Evolutionary conservation across 2,329 filamentous ascomycete genomes (phyloP).

Genomic region (Diaporthe citriasiana): DNA sequence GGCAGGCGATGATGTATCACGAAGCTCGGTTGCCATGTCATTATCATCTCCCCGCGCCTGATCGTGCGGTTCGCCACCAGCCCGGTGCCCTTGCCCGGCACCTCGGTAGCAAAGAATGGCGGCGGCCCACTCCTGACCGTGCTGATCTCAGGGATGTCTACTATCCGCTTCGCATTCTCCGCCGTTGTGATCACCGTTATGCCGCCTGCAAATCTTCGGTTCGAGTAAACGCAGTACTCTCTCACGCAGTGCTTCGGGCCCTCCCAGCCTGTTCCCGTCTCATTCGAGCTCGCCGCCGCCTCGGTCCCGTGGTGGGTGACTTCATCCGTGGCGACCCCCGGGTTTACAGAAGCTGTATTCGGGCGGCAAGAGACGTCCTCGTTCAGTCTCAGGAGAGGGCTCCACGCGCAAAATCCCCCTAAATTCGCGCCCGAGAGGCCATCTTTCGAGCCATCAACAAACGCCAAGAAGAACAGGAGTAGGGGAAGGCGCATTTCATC

Average conservation of each 20-base stretch:
- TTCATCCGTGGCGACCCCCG: background rate
- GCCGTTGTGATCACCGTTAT: conserved; percentile 44
- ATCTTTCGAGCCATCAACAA: conserved; percentile 6
- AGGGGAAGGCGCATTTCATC: conserved; percentile 16
- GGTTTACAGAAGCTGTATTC: background rate
- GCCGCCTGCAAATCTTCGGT: conserved; percentile 41
- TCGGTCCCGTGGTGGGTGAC: background rate
- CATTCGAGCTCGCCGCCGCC: conserved; percentile 9
- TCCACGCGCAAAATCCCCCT: background rate
- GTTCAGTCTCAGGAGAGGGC: background rate
- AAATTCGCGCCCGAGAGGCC: background rate
- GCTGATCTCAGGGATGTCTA: conserved; percentile 32
- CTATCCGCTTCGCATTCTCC: conserved; percentile 38
- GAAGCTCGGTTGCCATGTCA: conserved; percentile 45
- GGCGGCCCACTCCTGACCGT: conserved; percentile 4
- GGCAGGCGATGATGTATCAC: conserved; percentile 46
- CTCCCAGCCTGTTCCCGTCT: conserved; percentile 34
- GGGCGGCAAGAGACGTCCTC: background rate
- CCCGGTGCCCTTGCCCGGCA: conserved; percentile 46
- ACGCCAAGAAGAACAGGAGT: background rate
- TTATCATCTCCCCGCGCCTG: conserved; percentile 45
- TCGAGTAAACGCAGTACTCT: conserved; percentile 45
- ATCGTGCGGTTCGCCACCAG: conserved; percentile 45
- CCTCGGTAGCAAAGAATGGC: conserved; percentile 36
- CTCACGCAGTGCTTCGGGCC: conserved; percentile 42